These are phyloP conservation scores for Skeletonema tropicum DNA, from an alignment of 108 stramenopile genomes.

Conservation along the genomic window DNA sequence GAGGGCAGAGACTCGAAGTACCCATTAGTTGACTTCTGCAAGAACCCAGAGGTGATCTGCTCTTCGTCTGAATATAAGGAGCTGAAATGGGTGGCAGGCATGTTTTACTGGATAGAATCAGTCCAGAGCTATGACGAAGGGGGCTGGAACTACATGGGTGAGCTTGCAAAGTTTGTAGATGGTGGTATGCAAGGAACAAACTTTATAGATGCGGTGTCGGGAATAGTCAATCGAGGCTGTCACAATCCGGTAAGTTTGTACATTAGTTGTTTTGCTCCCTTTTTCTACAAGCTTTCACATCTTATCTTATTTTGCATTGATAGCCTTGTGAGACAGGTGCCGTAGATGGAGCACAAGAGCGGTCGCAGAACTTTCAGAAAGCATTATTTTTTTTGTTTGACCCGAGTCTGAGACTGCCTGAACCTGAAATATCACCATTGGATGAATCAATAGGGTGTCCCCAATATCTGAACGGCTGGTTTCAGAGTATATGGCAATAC, in stretches of 20 bases:
- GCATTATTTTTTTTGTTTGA: too few species aligned
- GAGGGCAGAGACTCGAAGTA: slow-evolving; percentile 6
- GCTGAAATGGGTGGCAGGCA: slow-evolving; percentile 46
- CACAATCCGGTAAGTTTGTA: slow-evolving; percentile 19
- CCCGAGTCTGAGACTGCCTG: too few species aligned
- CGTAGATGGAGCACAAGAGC: too few species aligned
- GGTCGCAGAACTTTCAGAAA: too few species aligned
- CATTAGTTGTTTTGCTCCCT: too few species aligned
- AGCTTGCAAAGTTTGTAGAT: slow-evolving; percentile 40
- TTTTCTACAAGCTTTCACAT: too few species aligned
- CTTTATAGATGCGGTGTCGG: slow-evolving; percentile 33
- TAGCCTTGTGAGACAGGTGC: too few species aligned
- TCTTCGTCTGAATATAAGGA: slow-evolving; percentile 13
- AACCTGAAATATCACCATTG: too few species aligned
- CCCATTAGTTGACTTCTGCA: slow-evolving; percentile 19
- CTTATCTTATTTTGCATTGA: too few species aligned
- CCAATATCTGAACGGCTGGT: too few species aligned
- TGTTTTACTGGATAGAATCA: slow-evolving; percentile 55
- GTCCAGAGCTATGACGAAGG: slow-evolving; percentile 42
- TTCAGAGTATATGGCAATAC: too few species aligned
- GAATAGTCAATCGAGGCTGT: slow-evolving; percentile 41
- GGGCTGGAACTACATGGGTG: slow-evolving; percentile 43
- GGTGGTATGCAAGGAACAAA: slow-evolving; percentile 24
- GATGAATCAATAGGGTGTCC: too few species aligned
- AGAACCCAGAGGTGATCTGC: slow-evolving; percentile 25